phyloP scores from a whole-genome alignment of 2,329 filamentous ascomycete genomes.

The Penicillium vulpinum region DNA sequence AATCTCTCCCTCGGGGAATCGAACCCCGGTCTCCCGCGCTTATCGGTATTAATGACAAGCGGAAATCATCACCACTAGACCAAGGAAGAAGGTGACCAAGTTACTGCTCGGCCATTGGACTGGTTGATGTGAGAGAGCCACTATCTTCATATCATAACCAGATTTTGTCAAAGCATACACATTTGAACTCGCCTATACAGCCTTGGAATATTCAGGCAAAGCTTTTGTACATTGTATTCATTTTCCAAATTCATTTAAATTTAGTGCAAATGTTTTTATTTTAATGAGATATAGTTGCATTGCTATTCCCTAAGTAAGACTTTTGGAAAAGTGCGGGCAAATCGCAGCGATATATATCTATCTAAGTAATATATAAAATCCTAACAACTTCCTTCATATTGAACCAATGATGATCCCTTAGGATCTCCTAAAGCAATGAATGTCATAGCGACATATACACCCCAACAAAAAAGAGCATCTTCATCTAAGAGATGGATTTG shows the following conservation, averaged over 20 bases:
- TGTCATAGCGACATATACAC: not conserved
- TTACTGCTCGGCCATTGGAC: slow-evolving; percentile 16
- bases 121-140: not conserved
- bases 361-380: too few relatives aligned
- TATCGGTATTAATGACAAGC: slow-evolving; percentile 30
- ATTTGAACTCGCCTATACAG: too few relatives aligned
- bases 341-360: not conserved
- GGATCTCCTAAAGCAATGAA: not conserved
- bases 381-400: not conserved
- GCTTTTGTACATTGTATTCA: not conserved
- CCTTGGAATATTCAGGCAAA: too few relatives aligned
- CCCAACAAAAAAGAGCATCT: not conserved
- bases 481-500: slow-evolving; percentile 12
- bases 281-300: not conserved
- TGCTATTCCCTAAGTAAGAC: rapidly evolving
- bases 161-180: not conserved
- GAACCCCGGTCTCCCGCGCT: slow-evolving; percentile 39
- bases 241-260: not conserved
- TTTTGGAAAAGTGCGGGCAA: rapidly evolving
- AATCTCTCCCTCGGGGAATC: slow-evolving; percentile 28
- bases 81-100: slow-evolving; percentile 27
- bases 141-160: not conserved
- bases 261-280: not conserved
- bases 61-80: slow-evolving; percentile 35
- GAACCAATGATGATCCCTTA: rapidly evolving